These are phyloP conservation scores for Russula foetens DNA, from an alignment of 768 basidiomycete genomes.

Conservation along the genomic window DNA sequence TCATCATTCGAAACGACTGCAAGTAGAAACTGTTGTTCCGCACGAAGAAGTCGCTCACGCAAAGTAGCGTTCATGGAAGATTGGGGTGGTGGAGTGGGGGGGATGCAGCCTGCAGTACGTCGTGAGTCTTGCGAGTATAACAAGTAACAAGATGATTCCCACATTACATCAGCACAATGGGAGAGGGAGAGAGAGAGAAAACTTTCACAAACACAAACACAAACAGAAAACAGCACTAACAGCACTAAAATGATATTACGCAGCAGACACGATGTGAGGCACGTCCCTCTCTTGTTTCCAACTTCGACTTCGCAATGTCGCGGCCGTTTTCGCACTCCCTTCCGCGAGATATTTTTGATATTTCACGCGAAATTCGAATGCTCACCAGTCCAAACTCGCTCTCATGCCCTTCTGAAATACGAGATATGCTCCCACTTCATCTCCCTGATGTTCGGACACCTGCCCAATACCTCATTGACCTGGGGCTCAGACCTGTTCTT, in stretches of 20 bases:
- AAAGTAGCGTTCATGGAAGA: slow-evolving; percentile 3
- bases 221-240: not conserved
- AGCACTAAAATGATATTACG: too few relatives aligned
- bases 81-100: not conserved
- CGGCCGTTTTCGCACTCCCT: not conserved
- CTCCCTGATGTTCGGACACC: not conserved
- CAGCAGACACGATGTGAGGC: too few relatives aligned
- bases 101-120: too few relatives aligned
- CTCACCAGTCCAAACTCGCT: not conserved
- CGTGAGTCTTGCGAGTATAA: too few relatives aligned
- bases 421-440: not conserved
- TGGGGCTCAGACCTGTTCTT: not conserved
- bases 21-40: slow-evolving; percentile 5
- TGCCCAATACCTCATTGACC: not conserved
- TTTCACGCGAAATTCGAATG: not conserved
- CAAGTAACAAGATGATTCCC: too few relatives aligned
- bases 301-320: not conserved
- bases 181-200: too few relatives aligned
- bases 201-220: not conserved
- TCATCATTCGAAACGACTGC: not conserved
- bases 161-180: slow-evolving; percentile 12
- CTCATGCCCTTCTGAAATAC: not conserved
- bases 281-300: too few relatives aligned
- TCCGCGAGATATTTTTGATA: not conserved
- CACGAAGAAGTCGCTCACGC: not conserved